Base-by-base conservation (phyloP, 192 early-diverging fungal species). In the Podila horticola region DNA sequence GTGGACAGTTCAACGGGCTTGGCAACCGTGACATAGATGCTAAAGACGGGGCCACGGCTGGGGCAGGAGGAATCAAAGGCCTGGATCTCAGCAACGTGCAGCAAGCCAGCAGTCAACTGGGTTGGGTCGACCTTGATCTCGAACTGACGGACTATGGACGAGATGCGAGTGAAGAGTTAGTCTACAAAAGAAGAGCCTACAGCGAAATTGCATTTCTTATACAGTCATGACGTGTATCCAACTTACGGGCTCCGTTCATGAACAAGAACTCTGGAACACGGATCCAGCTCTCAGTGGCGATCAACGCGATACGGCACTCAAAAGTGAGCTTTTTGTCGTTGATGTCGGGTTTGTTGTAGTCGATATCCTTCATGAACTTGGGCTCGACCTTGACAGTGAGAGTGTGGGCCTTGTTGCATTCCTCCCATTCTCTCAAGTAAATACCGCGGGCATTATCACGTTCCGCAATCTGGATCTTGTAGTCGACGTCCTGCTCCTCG, bases 21-120 rank as follows among this genome's bases (percentile, higher is more conserved):
- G 69, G 91, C 91, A 22, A 98, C 93, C 11, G 95, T 96, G 20
- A 99, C 86, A 17, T 97, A 97, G 50, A 99, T 83, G 60, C 84
- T 84, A 86, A 97, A 97, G 5, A 98, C 82, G 10, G 93, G 92
- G 8, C 95, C 96, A 45, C 89, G 92, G 29, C 88, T 91, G 31
- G 86, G 84, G 66, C 87, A 84, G 29, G 83, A 72, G 17, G 95
- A 90, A 77, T 99, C 96, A 84, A 91, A 95, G 6, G 89, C 97
- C 30, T 86, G 72, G 31, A 99, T 88, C 48, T 94, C 84, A 2
- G 89, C 95, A 66, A 85, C 86, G 72, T 99, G 95, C 57, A 96
- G 86, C 58, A 85, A 82, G 0, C 97, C 96, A 9, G 94, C 87
- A 9, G 85, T 81, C 15, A 99, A 89, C 28, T 86, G 85, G 29